Base-by-base conservation (phyloP, 441 rosid genomes). In the Gossypium davidsonii region DNA sequence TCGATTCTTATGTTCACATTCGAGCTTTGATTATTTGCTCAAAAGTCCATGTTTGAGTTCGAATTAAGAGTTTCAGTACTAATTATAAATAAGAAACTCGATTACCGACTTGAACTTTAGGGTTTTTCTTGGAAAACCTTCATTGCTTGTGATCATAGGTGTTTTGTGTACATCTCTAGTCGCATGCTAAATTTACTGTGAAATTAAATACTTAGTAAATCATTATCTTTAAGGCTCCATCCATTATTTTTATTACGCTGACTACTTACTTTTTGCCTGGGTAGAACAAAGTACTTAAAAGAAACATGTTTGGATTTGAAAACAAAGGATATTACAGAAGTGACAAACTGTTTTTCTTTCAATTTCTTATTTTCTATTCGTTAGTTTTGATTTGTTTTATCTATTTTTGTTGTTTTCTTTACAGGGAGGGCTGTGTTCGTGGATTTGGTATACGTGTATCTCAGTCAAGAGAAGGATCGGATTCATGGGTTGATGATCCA, bases 401-500 rank as follows among this genome's bases (percentile, higher is more conserved):
- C 34, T 4, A 31, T 31, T 31, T 67, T 21, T 76, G 14, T 79
- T 11, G 57, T 21, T 15, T 74, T 9, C 78, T 11, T 51, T 79
- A 72, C 48, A 94, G 98, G 79, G 97, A 94, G 79, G 98, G 97
- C 64, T 92, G 98, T 49, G 60, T 78, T n/a, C 84, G 87, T 58
- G 96, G 98, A 23, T 90, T 83, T 75, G 98, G 97, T 51, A 67
- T 94, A 18, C 90, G 96, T 1, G 83, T 91, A 20, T 52, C 83
- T 37, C 94, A 91, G 76, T 94, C 97, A 5, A 79, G 75, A 2
- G 71, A 81, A 80, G 96, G 98, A 34, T 91, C 92, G 1, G 98
- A 94, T 81, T 89, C 99, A 0, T 92, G 98, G 99, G 87, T 92
- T 62, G 99, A 94, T 80, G 98, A 94, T 75, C 97, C 98, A n/a